phyloP scores from a whole-genome alignment of 2,329 filamentous ascomycete species.

The Hymenoscyphus albidus region DNA sequence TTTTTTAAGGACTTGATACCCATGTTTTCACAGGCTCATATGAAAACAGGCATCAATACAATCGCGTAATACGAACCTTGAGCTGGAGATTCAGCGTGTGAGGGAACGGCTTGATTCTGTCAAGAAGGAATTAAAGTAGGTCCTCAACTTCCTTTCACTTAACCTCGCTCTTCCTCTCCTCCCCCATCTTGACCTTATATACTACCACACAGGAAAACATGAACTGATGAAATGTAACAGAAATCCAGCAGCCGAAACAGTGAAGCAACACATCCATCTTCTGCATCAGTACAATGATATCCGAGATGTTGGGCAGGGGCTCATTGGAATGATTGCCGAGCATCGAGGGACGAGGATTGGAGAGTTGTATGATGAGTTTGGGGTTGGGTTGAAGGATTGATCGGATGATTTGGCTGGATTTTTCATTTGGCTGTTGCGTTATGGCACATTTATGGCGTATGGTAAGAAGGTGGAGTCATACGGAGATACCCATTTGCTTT shows the following conservation, averaged over 20 bases:
- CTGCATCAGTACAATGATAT: constrained; percentile 70
- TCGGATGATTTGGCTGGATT: background rate
- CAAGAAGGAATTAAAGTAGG: constrained; percentile 33
- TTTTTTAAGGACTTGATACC: background rate
- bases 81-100: constrained; percentile 31
- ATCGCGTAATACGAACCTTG: constrained; percentile 44
- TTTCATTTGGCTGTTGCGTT: constrained; percentile 3
- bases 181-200: background rate
- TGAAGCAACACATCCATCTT: constrained; percentile 60
- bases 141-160: background rate
- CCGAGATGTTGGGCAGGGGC: constrained; percentile 61
- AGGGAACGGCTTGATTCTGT: constrained; percentile 38
- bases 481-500: constrained; percentile 28
- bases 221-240: constrained; percentile 1
- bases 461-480: background rate
- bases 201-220: no score
- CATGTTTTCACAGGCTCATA: background rate
- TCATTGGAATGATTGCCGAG: constrained; percentile 66
- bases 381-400: constrained; percentile 33
- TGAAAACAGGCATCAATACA: constrained; percentile 34
- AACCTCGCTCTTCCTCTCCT: background rate
- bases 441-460: background rate
- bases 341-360: constrained; percentile 47
- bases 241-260: constrained; percentile 42
- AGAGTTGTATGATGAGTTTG: constrained; percentile 36